Conservation (phyloP, 2,329 filamentous ascomycete genomes). For the Furcasterigmium sp. region DNA sequence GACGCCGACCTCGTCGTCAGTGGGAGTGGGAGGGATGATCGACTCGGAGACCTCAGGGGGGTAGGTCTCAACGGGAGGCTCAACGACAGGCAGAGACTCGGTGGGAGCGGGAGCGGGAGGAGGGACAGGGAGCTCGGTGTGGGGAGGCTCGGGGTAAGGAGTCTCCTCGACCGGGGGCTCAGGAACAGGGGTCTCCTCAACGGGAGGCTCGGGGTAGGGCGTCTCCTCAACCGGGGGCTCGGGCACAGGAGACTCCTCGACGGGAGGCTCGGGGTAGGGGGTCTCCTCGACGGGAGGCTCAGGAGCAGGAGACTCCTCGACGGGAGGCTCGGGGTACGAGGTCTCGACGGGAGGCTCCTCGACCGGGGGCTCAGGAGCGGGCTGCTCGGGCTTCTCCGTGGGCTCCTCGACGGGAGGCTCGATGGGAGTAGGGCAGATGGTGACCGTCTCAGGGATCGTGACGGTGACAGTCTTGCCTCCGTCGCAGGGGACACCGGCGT, state of each 20-base stretch:
- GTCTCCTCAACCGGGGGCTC: not conserved
- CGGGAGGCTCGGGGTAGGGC: conserved; percentile 1
- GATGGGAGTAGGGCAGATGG: conserved; percentile 36
- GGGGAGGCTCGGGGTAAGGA: not conserved
- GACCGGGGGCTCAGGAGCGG: conserved; percentile 1
- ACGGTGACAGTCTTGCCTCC: conserved; percentile 30
- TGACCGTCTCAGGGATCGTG: conserved; percentile 32
- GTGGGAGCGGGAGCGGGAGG: conserved; percentile 1
- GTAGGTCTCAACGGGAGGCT: not conserved
- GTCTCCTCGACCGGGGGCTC: not conserved
- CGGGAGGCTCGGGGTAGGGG: not conserved
- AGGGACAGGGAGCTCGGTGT: not conserved
- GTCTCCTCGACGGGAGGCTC: not conserved
- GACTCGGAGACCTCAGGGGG: conserved; percentile 19
- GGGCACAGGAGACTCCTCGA: not conserved
- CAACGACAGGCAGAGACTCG: not conserved
- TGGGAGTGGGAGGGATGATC: not conserved
- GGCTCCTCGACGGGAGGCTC: conserved; percentile 23
- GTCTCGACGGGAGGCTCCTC: not conserved
- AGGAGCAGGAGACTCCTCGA: not conserved
- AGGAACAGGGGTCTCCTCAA: not conserved
- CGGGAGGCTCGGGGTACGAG: not conserved
- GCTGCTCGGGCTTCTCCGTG: not conserved
- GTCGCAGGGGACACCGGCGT: conserved; percentile 30
- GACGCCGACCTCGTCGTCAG: not conserved